These are phyloP conservation scores for barley (Hordeum vulgare) DNA, from an alignment of 176 grass and related monocot species.

Conservation along the genomic window MorexV3_pseudomolecules_assembly NC_058521.1:500535080-500535579, in stretches of 20 bases:
- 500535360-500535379: not conserved
- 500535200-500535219: constrained; percentile 36
- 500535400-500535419: not conserved
- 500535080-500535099: constrained; percentile 40
- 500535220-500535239: constrained; percentile 24
- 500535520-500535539: too few species aligned
- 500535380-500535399: not conserved
- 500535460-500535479: too few species aligned
- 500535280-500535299: constrained; percentile 44
- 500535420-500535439: not conserved
- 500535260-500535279: constrained; percentile 33
- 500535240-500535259: constrained; percentile 37
- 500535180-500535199: constrained; percentile 55
- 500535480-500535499: too few species aligned
- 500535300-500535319: not conserved
- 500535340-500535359: not conserved
- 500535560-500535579: too few species aligned
- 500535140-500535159: constrained; percentile 41
- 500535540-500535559: too few species aligned
- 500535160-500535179: constrained; percentile 35
- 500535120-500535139: constrained; percentile 76
- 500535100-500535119: constrained; percentile 47
- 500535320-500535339: not conserved
- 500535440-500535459: not conserved
- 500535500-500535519: too few species aligned